Conservation (phyloP, 192 early-diverging fungal genomes). For the Diversispora epigaea region DNA sequence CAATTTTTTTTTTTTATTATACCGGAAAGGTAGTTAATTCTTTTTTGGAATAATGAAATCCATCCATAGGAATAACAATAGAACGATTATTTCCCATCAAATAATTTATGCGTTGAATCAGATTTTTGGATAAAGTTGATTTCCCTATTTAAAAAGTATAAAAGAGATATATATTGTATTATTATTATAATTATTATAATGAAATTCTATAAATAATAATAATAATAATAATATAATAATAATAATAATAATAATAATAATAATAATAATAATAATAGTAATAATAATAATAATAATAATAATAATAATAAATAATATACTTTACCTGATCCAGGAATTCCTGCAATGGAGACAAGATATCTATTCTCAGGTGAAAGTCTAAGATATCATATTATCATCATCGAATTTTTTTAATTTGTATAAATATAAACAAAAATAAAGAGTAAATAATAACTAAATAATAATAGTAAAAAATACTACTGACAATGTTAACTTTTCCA, state of each 20-base stretch:
- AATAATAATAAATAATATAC: too few relatives aligned
- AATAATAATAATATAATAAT: too few relatives aligned
- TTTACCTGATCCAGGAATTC: slow-evolving; percentile 36
- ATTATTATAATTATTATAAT: too few relatives aligned
- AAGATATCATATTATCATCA: too few relatives aligned
- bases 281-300: too few relatives aligned
- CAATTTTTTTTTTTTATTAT: neutral
- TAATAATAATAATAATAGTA: too few relatives aligned
- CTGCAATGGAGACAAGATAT: slow-evolving; percentile 27
- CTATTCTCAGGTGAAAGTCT: slow-evolving; percentile 4
- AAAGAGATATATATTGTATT: too few relatives aligned
- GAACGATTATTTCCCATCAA: slow-evolving; percentile 20
- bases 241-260: too few relatives aligned
- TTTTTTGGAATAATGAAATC: slow-evolving; percentile 50
- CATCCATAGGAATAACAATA: slow-evolving; percentile 54
- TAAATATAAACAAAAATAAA: neutral
- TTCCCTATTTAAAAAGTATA: slow-evolving; percentile 26
- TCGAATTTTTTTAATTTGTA: neutral
- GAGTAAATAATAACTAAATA: neutral
- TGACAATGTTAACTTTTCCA: slow-evolving; percentile 2
- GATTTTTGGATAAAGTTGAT: slow-evolving; percentile 35
- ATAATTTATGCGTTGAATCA: slow-evolving; percentile 31
- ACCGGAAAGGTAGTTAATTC: slow-evolving; percentile 37
- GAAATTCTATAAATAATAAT: too few relatives aligned
- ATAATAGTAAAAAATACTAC: neutral